These are phyloP conservation scores for Ogataea wickerhamii DNA, from an alignment of 805 yeast species.

Conservation along the genomic window DNA sequence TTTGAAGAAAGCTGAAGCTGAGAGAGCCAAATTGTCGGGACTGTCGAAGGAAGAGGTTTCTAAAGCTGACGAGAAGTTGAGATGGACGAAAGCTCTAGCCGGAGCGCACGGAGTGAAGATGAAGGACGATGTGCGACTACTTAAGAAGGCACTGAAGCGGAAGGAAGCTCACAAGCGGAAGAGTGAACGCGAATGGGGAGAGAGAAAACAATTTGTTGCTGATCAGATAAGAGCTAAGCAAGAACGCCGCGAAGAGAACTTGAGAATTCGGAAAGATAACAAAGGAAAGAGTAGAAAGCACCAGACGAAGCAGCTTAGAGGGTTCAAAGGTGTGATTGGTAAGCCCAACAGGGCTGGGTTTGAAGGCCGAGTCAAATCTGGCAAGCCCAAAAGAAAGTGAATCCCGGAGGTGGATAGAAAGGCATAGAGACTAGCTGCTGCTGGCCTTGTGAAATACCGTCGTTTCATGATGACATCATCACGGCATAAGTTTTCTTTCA, in stretches of 20 bases:
- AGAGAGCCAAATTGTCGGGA: constrained; percentile 57
- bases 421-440: too few relatives aligned
- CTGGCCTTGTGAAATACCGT: too few relatives aligned
- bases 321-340: constrained; percentile 51
- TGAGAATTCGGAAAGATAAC: constrained; percentile 78
- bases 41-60: constrained; percentile 61
- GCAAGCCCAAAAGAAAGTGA: constrained; percentile 12
- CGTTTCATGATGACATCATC: too few relatives aligned
- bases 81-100: constrained; percentile 81
- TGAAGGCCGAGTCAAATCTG: constrained; percentile 54
- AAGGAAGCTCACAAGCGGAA: constrained; percentile 80
- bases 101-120: constrained; percentile 87
- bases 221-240: constrained; percentile 70
- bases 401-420: too few relatives aligned
- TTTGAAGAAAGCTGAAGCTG: constrained; percentile 67
- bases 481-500: too few relatives aligned
- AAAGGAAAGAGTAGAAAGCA: constrained; percentile 78
- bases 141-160: constrained; percentile 80
- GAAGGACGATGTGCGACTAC: constrained; percentile 83
- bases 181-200: constrained; percentile 90
- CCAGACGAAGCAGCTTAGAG: constrained; percentile 62
- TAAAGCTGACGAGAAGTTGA: constrained; percentile 62
- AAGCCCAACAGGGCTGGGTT: constrained; percentile 73
- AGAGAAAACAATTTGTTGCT: constrained; percentile 75
- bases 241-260: constrained; percentile 89